Base-by-base conservation (phyloP, 495 filamentous ascomycete genomes). In the Pseudotulostoma volvatum region DNA sequence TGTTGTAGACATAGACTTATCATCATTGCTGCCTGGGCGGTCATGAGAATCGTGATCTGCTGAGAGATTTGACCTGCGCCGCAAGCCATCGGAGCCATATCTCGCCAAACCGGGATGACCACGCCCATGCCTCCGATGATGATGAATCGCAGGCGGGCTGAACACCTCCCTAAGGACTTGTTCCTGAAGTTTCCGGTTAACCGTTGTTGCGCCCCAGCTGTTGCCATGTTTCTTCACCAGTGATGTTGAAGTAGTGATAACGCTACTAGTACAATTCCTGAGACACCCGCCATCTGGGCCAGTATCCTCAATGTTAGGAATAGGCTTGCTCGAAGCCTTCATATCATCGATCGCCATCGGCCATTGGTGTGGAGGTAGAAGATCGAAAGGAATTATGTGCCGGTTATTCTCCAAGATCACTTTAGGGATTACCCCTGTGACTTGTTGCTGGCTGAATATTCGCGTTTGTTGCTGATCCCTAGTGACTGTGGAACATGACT, bases 131-230 rank as follows among this genome's bases (percentile, higher is more conserved):
- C 71, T 67, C 20, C 68, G 64, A 41, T 76, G 73, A 31, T 67
- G 72, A 52, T 79, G 74, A 38, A 93, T 78, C 2, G 79, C 74
- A 37, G 86, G 79, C 20, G 84, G 84, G 31, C 81, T 68, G 56
- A 97, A 97, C 0, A 93, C 90, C 52, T 96, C 90, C 39, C 86
- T 77, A 38, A 97, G 76, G 14, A 97, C 88, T 52, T 94, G 81
- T 48, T 93, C 86, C 34, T 86, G 76, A 14, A 97, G 60, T 43
- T 76, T 76, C 40, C 76, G 78, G 51, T 97, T 97, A 15, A 96
- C 81, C 14, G 76, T 88, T 2, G 90, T 97, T n/a, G 85, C 84
- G 9, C 90, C 90, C 92, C 85, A 95, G 54, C 82, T 88, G 40
- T 74, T 70, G 33, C 61, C 58, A 15, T 60, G 63, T 32, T 63